Conservation (phyloP, 345 rosid species). For the Moricandia moricandioides region DNA sequence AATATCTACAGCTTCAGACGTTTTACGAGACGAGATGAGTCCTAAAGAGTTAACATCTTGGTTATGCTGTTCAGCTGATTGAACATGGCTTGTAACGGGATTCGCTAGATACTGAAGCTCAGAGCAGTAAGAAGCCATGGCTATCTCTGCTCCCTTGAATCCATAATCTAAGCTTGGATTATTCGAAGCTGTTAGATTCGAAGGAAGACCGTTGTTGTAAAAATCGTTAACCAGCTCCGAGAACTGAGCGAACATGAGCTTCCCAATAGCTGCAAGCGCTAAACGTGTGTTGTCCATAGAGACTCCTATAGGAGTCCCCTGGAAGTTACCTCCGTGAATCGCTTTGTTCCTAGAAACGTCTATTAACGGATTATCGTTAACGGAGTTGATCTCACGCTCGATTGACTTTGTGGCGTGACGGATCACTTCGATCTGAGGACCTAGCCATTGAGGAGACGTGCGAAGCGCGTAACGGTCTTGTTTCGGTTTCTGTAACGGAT, state of each 20-base stretch:
- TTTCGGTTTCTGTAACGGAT: slow-evolving; percentile 72
- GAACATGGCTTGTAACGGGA: slow-evolving; percentile 75
- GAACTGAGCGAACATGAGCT: slow-evolving; percentile 75
- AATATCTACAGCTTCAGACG: slow-evolving; percentile 57
- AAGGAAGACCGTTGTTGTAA: slow-evolving; percentile 81
- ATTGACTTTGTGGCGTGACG: slow-evolving; percentile 61
- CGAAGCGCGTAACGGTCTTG: slow-evolving; percentile 73
- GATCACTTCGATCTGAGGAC: slow-evolving; percentile 73
- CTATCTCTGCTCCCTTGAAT: slow-evolving; percentile 79
- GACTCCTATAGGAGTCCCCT: slow-evolving; percentile 80
- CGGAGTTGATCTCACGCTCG: slow-evolving; percentile 77
- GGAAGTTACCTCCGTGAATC: slow-evolving; percentile 78
- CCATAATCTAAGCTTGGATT: slow-evolving; percentile 77
- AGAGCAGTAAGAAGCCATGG: slow-evolving; percentile 79
- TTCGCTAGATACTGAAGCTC: slow-evolving; percentile 73
- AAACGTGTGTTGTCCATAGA: slow-evolving; percentile 76
- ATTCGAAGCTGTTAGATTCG: slow-evolving; percentile 57
- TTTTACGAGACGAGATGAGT: slow-evolving; percentile 61
- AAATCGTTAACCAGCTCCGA: slow-evolving; percentile 73
- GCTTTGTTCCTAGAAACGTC: slow-evolving; percentile 71
- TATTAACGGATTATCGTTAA: slow-evolving; percentile 72
- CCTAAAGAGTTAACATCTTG: slow-evolving; percentile 83
- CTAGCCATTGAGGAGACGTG: slow-evolving; percentile 78
- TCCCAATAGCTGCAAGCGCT: slow-evolving; percentile 67
- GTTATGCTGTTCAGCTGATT: slow-evolving; percentile 75